These are phyloP conservation scores for Diaporthe velutina DNA, from an alignment of 2,329 filamentous ascomycete species.

Conservation along the genomic window DNA sequence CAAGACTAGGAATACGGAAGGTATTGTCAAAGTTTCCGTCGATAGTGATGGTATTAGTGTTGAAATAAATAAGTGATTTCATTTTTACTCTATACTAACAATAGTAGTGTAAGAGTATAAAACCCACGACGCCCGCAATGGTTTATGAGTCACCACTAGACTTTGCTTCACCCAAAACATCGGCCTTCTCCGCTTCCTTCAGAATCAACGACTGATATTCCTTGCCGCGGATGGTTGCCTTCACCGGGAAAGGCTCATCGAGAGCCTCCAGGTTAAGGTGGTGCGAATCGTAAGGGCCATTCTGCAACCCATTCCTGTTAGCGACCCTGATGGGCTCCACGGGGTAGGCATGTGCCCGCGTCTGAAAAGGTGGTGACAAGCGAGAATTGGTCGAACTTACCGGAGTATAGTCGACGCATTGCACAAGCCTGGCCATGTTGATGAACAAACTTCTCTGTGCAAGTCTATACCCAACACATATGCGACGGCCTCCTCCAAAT, in stretches of 20 bases:
- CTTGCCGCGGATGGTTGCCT: too few species aligned
- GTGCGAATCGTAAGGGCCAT: neutral
- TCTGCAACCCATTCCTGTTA: neutral
- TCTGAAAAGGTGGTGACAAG: neutral
- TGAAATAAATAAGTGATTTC: too few species aligned
- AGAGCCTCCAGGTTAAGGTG: neutral
- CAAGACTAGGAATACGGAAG: neutral
- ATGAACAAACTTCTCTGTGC: constrained; percentile 46
- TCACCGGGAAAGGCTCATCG: neutral
- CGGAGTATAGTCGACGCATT: constrained; percentile 44
- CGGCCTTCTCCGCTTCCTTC: too few species aligned
- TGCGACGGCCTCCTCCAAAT: constrained; percentile 44
- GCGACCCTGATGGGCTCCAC: neutral
- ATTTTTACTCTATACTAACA: too few species aligned
- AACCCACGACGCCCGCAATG: too few species aligned
- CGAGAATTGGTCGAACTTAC: neutral
- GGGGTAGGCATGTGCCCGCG: neutral
- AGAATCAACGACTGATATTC: too few species aligned
- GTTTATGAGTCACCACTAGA: too few species aligned
- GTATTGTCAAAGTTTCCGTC: too few species aligned
- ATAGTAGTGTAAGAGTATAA: too few species aligned
- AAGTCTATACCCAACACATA: constrained; percentile 45
- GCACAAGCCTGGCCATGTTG: constrained; percentile 43
- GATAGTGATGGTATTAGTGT: too few species aligned
- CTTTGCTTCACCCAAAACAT: too few species aligned